Evolutionary conservation across 352 stramenopile species (phyloP).

Genomic region (Thraustochytrium sp.): DNA sequence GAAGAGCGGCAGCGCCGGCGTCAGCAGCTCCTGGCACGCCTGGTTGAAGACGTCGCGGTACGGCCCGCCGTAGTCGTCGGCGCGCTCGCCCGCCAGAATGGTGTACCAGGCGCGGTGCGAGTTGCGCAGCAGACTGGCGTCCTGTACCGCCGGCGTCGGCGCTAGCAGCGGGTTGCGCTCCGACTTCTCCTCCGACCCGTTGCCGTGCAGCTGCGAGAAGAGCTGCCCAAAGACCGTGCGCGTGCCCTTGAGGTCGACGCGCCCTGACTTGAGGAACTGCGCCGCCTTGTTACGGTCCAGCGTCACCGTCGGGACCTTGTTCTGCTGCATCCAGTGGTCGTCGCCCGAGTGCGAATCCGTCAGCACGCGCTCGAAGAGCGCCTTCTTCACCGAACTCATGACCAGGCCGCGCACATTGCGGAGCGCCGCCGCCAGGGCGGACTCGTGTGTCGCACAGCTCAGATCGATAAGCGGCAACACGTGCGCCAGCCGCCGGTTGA

Average conservation of each 20-base stretch:
- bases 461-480: constrained; percentile 26
- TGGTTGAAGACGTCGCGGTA: constrained; percentile 45
- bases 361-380: constrained; percentile 34
- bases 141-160: constrained; percentile 25
- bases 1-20: constrained; percentile 41
- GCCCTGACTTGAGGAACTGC: constrained; percentile 35
- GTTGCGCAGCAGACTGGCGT: constrained; percentile 29
- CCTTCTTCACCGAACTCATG: constrained; percentile 41
- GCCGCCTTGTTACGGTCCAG: constrained; percentile 40
- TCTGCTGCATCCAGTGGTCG: constrained; percentile 43
- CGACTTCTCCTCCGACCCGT: constrained; percentile 20
- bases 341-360: constrained; percentile 37
- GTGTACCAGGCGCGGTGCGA: constrained; percentile 43
- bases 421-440: constrained; percentile 15
- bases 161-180: constrained; percentile 27
- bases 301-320: constrained; percentile 39
- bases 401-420: constrained; percentile 28
- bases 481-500: constrained; percentile 19
- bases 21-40: constrained; percentile 41
- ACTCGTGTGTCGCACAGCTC: constrained; percentile 31
- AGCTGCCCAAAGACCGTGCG: constrained; percentile 23
- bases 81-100: constrained; percentile 40
- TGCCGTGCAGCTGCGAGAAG: constrained; percentile 34
- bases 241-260: constrained; percentile 15
- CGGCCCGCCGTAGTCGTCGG: constrained; percentile 45